Base-by-base conservation (phyloP, 225 moss, liverwort and hornwort genomes). In the Antitrichia curtipendula region DNA sequence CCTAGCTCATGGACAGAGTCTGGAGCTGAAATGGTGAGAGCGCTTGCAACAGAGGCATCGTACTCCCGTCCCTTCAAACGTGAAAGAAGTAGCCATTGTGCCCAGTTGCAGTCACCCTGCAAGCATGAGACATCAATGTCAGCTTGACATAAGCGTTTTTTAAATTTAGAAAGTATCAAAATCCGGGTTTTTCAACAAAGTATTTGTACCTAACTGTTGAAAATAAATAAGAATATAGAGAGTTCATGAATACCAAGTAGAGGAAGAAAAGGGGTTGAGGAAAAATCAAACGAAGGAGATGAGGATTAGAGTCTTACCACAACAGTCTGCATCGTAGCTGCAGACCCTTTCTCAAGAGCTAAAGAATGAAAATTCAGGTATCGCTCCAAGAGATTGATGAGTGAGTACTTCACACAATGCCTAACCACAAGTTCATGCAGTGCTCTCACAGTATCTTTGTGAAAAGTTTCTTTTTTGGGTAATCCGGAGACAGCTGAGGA, bases 101-200 rank as follows among this genome's bases (percentile, higher is more conserved):
- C 98, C 98, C 98, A 98, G 82, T 94, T 92, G 91, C 96, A 96
- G 84, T 94, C 91, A 65, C 92, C 98, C 96, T 96, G 94, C 76
- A 92, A 83, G 23, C 86, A 89, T 10, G 24, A 86, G 53, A 57
- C 34, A 82, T 50, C 71, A 84, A 63, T 57, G 41, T 92, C 81
- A 92, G 76, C 49, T 85, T 82, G 22, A 79, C 73, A 85, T n/a
- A 36, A 83, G 70, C 29, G 66, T 78, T 57, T 38, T 60, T n/a
- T 31, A 16, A 29, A 81, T 24, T 57, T 43, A 40, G 68, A 52
- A 65, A 80, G 68, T 27, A 80, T 79, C 58, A 75, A 72, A 81
- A 64, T 64, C 50, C 60, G 54, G 47, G 25, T 24, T 82, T 76
- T 20, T 32, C 61, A 58, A 50, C 41, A 17, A 56, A 41, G 47